Percentiles rank a stretch among this genome's conserved stretches.
Conservation (phyloP, 441 rosid genomes). For the Euphorbia celastroides region DNA sequence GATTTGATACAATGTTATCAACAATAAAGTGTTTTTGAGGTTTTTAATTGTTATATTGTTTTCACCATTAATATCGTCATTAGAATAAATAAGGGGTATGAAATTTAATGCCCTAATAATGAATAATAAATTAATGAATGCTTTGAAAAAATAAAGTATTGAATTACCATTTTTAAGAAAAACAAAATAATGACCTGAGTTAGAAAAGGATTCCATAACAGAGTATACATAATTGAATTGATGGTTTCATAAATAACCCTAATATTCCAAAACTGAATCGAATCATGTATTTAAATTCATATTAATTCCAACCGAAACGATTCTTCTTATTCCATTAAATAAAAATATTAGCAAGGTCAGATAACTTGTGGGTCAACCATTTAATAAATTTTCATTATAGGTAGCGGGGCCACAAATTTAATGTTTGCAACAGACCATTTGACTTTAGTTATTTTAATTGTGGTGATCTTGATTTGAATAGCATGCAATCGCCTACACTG, state of each 20-base stretch:
- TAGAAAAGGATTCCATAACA: neutral
- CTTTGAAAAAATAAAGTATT: no score
- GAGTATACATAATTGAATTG: neutral
- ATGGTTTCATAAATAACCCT: neutral
- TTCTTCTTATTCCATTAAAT: no score
- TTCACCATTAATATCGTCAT: no score
- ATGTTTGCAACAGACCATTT: neutral
- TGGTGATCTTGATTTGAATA: slow-evolving; percentile 13
- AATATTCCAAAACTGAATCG: neutral
- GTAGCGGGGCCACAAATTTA: neutral
- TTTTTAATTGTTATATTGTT: no score
- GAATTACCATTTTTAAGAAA: no score
- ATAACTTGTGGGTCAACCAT: neutral
- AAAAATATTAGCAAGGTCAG: no score
- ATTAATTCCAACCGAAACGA: slow-evolving; percentile 7
- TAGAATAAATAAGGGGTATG: no score
- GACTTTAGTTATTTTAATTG: neutral
- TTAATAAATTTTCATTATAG: neutral
- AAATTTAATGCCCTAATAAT: no score
- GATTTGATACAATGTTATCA: no score
- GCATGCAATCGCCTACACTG: slow-evolving; percentile 98
- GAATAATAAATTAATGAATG: no score
- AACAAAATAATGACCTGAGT: no score
- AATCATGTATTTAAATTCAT: neutral
- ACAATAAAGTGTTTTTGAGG: no score